These are phyloP conservation scores for Sphagnum fallax DNA, from an alignment of 228 moss, liverwort and hornwort genomes.

Conservation along the genomic window DNA sequence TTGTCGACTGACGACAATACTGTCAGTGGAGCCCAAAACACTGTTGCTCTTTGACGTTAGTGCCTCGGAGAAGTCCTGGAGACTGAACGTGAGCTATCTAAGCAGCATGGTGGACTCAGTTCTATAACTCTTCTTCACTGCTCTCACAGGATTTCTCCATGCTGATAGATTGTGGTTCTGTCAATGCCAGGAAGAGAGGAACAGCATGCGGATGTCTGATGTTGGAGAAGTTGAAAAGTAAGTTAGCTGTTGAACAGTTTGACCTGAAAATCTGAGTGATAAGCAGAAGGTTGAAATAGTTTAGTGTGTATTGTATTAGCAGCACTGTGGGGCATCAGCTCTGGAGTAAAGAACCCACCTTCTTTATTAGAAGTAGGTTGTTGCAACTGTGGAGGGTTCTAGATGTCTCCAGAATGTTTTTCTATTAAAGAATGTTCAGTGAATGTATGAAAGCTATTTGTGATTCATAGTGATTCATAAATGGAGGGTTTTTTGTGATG, in stretches of 20 bases:
- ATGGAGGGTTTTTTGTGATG: no score
- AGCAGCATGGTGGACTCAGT: not conserved
- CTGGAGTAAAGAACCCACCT: not conserved
- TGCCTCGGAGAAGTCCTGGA: conserved; percentile 3
- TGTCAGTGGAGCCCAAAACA: conserved; percentile 11
- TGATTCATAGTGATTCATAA: no score
- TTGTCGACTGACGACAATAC: conserved; percentile 1
- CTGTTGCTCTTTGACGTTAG: conserved; percentile 2
- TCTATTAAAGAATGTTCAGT: no score
- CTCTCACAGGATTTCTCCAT: no score
- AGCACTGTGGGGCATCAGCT: conserved; percentile 6
- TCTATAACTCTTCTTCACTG: not conserved
- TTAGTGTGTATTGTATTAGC: conserved; percentile 6
- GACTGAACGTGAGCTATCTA: not conserved
- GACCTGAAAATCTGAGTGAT: not conserved
- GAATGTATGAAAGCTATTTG: no score
- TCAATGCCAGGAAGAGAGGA: conserved; percentile 67
- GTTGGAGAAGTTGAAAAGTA: conserved; percentile 70
- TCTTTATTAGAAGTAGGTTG: not conserved
- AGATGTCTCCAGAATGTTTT: no score
- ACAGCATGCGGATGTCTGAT: conserved; percentile 49
- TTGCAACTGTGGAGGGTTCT: no score
- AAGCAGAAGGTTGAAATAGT: conserved; percentile 1
- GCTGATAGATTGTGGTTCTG: not conserved
- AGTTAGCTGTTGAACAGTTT: conserved; percentile 22